Base-by-base conservation (phyloP, 2,329 filamentous ascomycete genomes). In the Rutstroemia sp. region DNA sequence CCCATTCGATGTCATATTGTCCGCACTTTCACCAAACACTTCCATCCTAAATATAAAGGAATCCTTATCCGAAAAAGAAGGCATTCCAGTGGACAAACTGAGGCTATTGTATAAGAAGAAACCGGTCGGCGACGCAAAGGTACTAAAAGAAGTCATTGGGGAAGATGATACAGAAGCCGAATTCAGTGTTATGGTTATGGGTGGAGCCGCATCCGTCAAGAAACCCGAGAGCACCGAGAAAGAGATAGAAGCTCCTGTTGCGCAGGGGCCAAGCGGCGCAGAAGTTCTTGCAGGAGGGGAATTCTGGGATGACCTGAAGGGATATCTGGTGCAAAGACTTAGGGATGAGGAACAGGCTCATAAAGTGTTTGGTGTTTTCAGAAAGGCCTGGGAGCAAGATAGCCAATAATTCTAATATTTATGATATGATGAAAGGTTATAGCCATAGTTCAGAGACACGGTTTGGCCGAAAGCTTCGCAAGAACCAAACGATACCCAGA, bases 71-170 rank as follows among this genome's bases (percentile, higher is more conserved):
- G 70, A 75, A 16, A 77, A 87, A 62, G 81, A 86, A 5, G 75
- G 78, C 25, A 79, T 88, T 57, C 78, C 83, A 2, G 72, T 82
- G n/a, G 82, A 86, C 41, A 96, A 95, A 76, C 83, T 97, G 69
- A 91, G 92, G 74, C 73, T 99, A 9, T 74, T 99, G 60, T 81
- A 87, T 68, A 88, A 88, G 71, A 95, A 94, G 76, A 95, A 96
- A 72, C 92, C 92, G 0, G 81, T 90, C 0, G 69, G 79, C 0
- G 90, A 95, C 67, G 82, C 78, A 63, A 94, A 92, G 74, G 83
- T 87, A 0, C 73, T 96, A 5, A 81, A 82, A 56, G 92, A 96
- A 57, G 69, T 95, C 0, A 63, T 92, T 1, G 77, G 76, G 0
- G 76, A 80, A 3, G 82, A 81, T 46, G 77, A 64, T 63, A 71